Evolutionary conservation across 148 eudicot species (phyloP).

Genomic region (Vaccinium macrocarpon): DNA sequence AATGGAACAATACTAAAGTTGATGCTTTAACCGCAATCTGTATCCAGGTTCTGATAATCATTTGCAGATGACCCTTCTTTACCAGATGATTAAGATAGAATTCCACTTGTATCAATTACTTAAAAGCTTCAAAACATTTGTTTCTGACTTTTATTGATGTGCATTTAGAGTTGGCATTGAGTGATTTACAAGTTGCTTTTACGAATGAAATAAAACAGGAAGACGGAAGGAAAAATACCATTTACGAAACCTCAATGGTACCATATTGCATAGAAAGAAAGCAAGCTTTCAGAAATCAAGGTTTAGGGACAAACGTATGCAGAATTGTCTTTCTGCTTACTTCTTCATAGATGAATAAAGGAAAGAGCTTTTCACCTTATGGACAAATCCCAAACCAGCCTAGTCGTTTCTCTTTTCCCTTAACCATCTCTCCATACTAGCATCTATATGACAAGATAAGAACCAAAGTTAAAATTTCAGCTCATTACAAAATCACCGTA

Average conservation of each 20-base stretch:
- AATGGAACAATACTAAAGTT: not conserved
- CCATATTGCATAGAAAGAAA: not conserved
- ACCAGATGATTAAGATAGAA: too few species aligned
- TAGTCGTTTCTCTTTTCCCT: not conserved
- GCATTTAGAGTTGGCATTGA: too few species aligned
- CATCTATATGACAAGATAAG: not conserved
- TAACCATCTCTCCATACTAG: not conserved
- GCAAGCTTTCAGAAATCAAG: not conserved
- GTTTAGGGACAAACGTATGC: not conserved
- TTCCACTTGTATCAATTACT: too few species aligned
- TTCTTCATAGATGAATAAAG: not conserved
- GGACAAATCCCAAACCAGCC: not conserved
- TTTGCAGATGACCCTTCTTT: too few species aligned
- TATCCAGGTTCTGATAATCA: too few species aligned
- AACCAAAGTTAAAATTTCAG: not conserved
- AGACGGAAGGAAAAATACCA: too few species aligned
- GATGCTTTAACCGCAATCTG: too few species aligned
- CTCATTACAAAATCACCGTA: not conserved
- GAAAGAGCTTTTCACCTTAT: not conserved
- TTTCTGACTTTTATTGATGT: too few species aligned
- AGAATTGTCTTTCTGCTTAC: not conserved
- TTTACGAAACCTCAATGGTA: not conserved
- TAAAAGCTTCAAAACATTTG: too few species aligned
- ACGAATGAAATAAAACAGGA: not conserved
- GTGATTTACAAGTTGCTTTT: not conserved